Evolutionary conservation across 148 eudicot genomes (phyloP), one percentile per base, ranked within the genome.

Genomic region (Diospyros lotus): DNA sequence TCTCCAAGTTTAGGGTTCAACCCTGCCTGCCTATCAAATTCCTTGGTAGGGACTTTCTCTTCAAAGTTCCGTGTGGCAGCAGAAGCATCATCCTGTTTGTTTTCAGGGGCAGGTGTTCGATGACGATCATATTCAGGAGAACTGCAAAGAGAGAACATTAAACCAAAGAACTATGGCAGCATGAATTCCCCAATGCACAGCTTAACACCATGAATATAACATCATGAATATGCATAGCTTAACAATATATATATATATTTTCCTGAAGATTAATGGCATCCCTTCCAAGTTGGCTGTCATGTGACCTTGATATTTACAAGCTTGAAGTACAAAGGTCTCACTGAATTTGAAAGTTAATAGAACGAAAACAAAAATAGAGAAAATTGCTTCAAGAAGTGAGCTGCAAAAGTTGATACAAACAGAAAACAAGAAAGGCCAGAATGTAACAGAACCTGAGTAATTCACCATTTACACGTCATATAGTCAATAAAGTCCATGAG

Each of bases 91-190:
- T 63, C 82, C 72, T n/a, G 82, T 72, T 76, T 83, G 39, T 86
- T 82, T 77, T 73, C 80, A 28, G 80, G 73, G 42, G 54, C 78
- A 78, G 86, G 81, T 61, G 84, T 79, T 78, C 76, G 80, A 53
- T 77, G 86, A 46, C 72, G 79, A 73, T 82, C 75, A 75, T 77
- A 86, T 72, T 84, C 93, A 55, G 96, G 96, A 78, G 92, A 88
- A 64, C 98, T 95, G 86, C 51, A 71, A 73, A 63, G 8, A 53
- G 2, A 72, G 13, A 71, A 28, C 43, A 74, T 40, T 12, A 56
- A 58, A 64, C 12, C 48, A 76, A 58, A 82, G 74, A 73, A 0
- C 2, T 14, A 66, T 61, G 63, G 41, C 48, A 48, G 63, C 60
- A 54, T 39, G 11, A 2, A 15, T 1, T 18, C 38, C 50, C 61